A percentile compares a stretch with the other conserved stretches of the same genome.
These are phyloP conservation scores for Cornus kousa DNA, from an alignment of 148 eudicot genomes.

Conservation along the genomic window DNA sequence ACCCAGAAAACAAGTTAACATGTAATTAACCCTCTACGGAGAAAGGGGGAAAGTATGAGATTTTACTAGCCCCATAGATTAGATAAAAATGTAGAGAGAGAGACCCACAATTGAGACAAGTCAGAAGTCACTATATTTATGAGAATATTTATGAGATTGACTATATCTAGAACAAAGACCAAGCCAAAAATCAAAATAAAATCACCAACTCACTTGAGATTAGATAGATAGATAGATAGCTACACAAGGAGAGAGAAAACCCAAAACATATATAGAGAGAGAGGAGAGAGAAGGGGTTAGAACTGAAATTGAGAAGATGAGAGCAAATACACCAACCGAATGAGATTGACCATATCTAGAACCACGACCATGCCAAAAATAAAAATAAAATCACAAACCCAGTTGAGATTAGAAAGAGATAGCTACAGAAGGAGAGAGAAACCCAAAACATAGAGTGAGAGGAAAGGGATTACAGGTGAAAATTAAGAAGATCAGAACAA, in stretches of 20 bases:
- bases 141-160: slow-evolving; percentile 5
- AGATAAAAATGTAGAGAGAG: not conserved
- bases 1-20: too few species aligned
- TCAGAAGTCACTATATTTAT: not conserved
- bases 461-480: not conserved
- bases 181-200: not conserved
- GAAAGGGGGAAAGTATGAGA: not conserved
- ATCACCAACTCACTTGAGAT: not conserved
- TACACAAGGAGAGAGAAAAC: not conserved
- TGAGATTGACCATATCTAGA: not conserved
- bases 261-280: not conserved
- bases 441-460: not conserved
- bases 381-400: not conserved
- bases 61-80: slow-evolving; percentile 3
- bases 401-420: not conserved
- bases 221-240: not conserved
- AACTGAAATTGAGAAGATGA: not conserved
- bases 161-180: not conserved
- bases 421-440: not conserved
- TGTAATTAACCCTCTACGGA: not conserved
- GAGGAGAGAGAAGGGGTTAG: not conserved
- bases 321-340: not conserved
- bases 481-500: too few species aligned
- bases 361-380: not conserved
- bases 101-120: not conserved